These are phyloP conservation scores for Talaromyces verruculosus DNA, from an alignment of 2,329 filamentous ascomycete genomes.

Conservation along the genomic window DNA sequence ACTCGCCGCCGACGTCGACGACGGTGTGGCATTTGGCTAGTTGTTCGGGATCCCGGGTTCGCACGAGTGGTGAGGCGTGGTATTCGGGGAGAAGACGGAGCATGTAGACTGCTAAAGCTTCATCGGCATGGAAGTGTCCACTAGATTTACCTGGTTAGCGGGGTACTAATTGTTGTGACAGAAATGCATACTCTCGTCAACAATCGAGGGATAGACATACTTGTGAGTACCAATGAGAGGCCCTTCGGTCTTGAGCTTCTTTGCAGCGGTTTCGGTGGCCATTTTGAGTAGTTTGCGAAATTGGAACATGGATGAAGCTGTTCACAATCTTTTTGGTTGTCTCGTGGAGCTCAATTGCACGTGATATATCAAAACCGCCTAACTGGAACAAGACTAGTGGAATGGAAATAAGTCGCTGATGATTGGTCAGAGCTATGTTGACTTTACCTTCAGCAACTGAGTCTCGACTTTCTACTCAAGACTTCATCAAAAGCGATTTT, in stretches of 20 bases:
- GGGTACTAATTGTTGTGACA: slow-evolving; percentile 6
- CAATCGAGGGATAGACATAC: slow-evolving; percentile 33
- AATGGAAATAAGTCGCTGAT: not conserved
- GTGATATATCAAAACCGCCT: not conserved
- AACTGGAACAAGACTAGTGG: not conserved
- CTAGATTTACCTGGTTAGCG: slow-evolving; percentile 35
- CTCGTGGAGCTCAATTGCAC: not conserved
- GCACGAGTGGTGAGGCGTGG: slow-evolving; percentile 68
- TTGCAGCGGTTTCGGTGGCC: slow-evolving; percentile 67
- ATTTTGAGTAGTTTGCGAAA: slow-evolving; percentile 55
- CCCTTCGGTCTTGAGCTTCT: slow-evolving; percentile 76
- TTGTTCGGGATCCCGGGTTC: slow-evolving; percentile 78
- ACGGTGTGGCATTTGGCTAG: slow-evolving; percentile 88
- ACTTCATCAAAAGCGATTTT: no score
- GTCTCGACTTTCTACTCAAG: no score
- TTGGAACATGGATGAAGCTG: slow-evolving; percentile 14
- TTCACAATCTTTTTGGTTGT: slow-evolving; percentile 1
- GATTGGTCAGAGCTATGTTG: not conserved
- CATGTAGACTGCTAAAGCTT: slow-evolving; percentile 95
- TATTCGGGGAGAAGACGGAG: slow-evolving; percentile 86
- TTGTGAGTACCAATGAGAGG: slow-evolving; percentile 89
- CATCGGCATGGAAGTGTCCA: slow-evolving; percentile 98
- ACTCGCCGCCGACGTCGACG: slow-evolving; percentile 95
- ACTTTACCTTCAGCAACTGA: no score
- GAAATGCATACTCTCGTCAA: not conserved